Percentiles rank a stretch among this genome's conserved stretches.
Evolutionary conservation across 768 basidiomycete genomes (phyloP).

Genomic region (Zangia roseola): DNA sequence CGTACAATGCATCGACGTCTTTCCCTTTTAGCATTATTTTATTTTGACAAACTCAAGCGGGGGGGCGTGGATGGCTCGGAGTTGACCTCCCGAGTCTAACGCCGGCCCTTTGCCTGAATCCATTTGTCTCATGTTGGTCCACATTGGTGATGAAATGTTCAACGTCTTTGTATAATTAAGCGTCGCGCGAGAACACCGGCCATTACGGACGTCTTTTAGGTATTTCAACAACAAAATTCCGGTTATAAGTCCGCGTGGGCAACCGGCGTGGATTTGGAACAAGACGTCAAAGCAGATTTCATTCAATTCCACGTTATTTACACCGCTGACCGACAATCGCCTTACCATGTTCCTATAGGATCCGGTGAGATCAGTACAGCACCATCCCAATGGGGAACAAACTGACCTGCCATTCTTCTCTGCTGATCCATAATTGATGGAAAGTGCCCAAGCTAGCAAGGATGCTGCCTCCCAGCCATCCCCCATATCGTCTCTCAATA

Average conservation of each 20-base stretch:
- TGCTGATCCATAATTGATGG: slow-evolving; percentile 95
- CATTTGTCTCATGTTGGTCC: slow-evolving; percentile 10
- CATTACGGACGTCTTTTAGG: not conserved
- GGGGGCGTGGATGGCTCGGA: slow-evolving; percentile 25
- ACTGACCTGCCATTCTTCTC: slow-evolving; percentile 87
- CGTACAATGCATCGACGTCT: slow-evolving; percentile 14
- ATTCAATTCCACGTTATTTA: slow-evolving; percentile 47
- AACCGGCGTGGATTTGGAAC: not conserved
- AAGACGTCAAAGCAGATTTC: not conserved
- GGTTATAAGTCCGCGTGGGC: no score
- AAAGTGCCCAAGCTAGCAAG: slow-evolving; percentile 94
- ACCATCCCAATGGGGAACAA: not conserved
- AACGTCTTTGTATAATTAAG: not conserved
- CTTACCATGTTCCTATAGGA: slow-evolving; percentile 72
- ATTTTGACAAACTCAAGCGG: slow-evolving; percentile 12
- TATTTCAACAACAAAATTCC: no score
- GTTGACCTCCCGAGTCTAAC: slow-evolving; percentile 36
- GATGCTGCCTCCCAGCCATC: slow-evolving; percentile 96
- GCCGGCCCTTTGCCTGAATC: slow-evolving; percentile 9
- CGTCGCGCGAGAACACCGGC: not conserved
- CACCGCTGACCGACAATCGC: slow-evolving; percentile 82
- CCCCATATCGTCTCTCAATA: slow-evolving; percentile 84
- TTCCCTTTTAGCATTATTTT: slow-evolving; percentile 22
- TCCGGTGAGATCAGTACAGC: slow-evolving; percentile 3
- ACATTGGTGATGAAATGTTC: slow-evolving; percentile 2